These are phyloP conservation scores for Erodium chrysanthum DNA, from an alignment of 441 rosid species.

Conservation along the genomic window DNA sequence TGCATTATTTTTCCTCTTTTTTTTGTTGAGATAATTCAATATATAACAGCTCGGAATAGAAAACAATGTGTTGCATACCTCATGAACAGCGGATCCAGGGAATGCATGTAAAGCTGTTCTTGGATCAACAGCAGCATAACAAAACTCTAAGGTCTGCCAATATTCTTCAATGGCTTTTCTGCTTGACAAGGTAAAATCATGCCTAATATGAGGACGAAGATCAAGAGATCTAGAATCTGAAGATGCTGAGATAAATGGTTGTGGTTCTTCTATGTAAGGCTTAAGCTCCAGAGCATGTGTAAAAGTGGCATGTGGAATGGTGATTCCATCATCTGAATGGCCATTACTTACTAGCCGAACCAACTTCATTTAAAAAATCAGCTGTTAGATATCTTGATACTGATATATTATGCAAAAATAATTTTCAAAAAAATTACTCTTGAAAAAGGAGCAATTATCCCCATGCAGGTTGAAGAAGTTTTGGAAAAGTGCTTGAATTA, in stretches of 20 bases:
- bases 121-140: conserved; percentile 84
- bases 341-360: conserved; percentile 60
- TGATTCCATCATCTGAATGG: conserved; percentile 38
- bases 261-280: conserved; percentile 90
- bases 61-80: conserved; percentile 42
- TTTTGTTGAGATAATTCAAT: background rate
- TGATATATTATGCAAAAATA: background rate
- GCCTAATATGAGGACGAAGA: conserved; percentile 88
- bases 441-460: background rate
- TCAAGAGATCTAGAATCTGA: conserved; percentile 43
- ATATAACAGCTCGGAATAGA: conserved; percentile 8
- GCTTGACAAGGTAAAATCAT: conserved; percentile 71
- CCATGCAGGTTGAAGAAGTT: background rate
- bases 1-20: background rate
- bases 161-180: conserved; percentile 81
- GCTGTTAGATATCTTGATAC: background rate
- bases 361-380: conserved; percentile 33
- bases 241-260: conserved; percentile 41
- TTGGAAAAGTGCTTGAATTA: background rate
- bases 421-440: background rate
- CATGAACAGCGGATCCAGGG: conserved; percentile 89
- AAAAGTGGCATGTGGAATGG: conserved; percentile 46
- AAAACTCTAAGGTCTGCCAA: conserved; percentile 91
- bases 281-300: conserved; percentile 78
- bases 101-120: conserved; percentile 79